Base-by-base conservation (phyloP, 306 rosid genomes). In the Biancaea sappan region DNA sequence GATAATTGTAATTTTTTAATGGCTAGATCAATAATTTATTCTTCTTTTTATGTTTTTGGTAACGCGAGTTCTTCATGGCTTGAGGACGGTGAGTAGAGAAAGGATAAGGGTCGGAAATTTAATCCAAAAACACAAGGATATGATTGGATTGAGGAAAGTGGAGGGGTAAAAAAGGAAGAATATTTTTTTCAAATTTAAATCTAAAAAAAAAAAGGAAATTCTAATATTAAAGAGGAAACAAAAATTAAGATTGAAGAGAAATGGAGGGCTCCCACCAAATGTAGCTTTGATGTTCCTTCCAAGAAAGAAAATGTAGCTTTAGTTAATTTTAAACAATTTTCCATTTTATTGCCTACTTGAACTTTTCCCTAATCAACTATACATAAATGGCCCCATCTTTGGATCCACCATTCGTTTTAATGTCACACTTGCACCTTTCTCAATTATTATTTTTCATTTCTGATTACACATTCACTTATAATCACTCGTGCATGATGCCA, bases 231-330 rank as follows among this genome's bases (percentile, higher is more conserved):
- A 29, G 40, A 58, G 3, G 13, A 19, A 58, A 9, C 61, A 66
- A 77, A 72, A 61, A 34, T 58, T 77, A 50, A 19, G 66, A 80
- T 78, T 82, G 34, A 70, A 85, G 86, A 16, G 80, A 18, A 51
- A 63, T 62, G 76, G 47, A 57, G 76, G 78, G 84, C 73, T 69
- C 71, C 80, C 73, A 78, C 71, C 40, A 53, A 78, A 57, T 73
- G 76, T 81, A 66, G 84, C 87, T 79, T 79, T 77, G 81, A 77
- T 84, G 84, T 85, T 81, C 80, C 80, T 74, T 73, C 78, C 82
- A 78, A 71, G 72, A 82, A 84, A 82, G 73, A 74, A 46, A 48
- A n/a, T 78, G 41, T 76, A 76, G 4, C 74, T 84, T 86, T 82
- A 64, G n/a, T n/a, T n/a, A 78, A 80, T 78, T 78, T 60, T 4